Base-by-base conservation (phyloP, 345 rosid genomes). In the Eucalyptus cloeziana region DNA sequence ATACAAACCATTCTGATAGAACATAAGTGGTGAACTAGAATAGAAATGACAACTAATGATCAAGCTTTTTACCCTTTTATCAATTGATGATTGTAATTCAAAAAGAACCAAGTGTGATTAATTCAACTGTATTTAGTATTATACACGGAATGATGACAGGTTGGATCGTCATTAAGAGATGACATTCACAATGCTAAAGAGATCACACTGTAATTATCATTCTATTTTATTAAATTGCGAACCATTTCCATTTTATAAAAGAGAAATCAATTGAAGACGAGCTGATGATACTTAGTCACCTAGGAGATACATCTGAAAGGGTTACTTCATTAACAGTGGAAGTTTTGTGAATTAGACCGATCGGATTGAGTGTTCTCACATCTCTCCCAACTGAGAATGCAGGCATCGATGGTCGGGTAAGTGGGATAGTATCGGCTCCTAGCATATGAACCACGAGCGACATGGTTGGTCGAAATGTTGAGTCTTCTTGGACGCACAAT, bases 331-430 rank as follows among this genome's bases (percentile, higher is more conserved):
- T 64, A 30, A 64, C 37, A 13, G 37, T 13, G 19, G 33, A 30
- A 14, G 71, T 15, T 64, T 64, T 14, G 16, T 64, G 71, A 64
- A 7, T 0, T 12, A 30, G 7, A 30, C 4, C 8, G 5, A 30
- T 30, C 0, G 5, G 33, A 30, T 13, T 2, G 17, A 30, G 71
- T 7, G 8, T 64, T n/a, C 31, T 64, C 33, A 30, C 71, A 13
- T 64, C 33, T 37, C 89, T 79, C 33, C 90, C 89, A 3, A 90
- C 88, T 8, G 86, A 88, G 64, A 89, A 93, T 69, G 93, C 71
- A 10, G 94, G 93, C 8, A 89, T 21, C 11, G 62, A 22, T 85
- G 94, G 94, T 69, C 4, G 33, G 33, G 89, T 88, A 79, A 93
- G 91, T 7, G 85, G n/a, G 33, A 85, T 43, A 22, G 83, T 83